Percentiles rank a stretch among this genome's conserved stretches.
phyloP scores from a whole-genome alignment of 1,284 basidiomycete genomes.

The Cystobasidium slooffiae region DNA sequence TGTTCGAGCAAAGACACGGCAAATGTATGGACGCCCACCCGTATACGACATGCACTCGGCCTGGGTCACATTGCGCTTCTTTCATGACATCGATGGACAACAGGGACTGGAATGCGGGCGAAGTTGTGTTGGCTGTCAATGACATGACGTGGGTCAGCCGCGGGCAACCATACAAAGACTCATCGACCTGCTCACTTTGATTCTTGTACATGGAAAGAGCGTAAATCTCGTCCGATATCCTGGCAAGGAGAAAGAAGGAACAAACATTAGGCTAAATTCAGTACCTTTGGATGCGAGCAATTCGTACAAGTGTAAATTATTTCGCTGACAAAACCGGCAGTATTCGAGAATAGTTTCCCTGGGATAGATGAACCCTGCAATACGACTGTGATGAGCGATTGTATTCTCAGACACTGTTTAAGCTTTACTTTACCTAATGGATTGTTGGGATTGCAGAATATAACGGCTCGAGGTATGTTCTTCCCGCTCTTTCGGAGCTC shows the following conservation, averaged over 20 bases:
- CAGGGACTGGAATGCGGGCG: slow-evolving; percentile 58
- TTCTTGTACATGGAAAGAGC: slow-evolving; percentile 57
- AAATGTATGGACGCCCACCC: slow-evolving; percentile 23
- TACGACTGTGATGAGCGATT: background rate
- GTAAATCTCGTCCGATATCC: slow-evolving; percentile 60
- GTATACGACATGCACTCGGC: slow-evolving; percentile 56
- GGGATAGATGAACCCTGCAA: slow-evolving; percentile 53
- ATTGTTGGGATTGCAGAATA: slow-evolving; percentile 60
- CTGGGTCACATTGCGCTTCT: slow-evolving; percentile 58
- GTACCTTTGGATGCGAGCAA: background rate
- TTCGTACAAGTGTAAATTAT: slow-evolving; percentile 57
- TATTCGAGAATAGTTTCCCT: slow-evolving; percentile 59
- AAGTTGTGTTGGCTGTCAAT: slow-evolving; percentile 50
- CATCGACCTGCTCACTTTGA: slow-evolving; percentile 8
- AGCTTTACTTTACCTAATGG: slow-evolving; percentile 53
- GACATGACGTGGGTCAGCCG: background rate
- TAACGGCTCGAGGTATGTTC: slow-evolving; percentile 48
- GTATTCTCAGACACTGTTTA: slow-evolving; percentile 47
- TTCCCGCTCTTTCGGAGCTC: slow-evolving; percentile 34
- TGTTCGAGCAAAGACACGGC: background rate
- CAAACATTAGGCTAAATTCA: too few species aligned
- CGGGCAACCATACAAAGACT: background rate
- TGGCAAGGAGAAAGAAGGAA: background rate
- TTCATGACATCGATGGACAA: slow-evolving; percentile 57
- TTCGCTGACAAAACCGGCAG: slow-evolving; percentile 58